These are phyloP conservation scores for Calonectria hawksworthii DNA, from an alignment of 2,329 filamentous ascomycete species.

Conservation along the genomic window DNA sequence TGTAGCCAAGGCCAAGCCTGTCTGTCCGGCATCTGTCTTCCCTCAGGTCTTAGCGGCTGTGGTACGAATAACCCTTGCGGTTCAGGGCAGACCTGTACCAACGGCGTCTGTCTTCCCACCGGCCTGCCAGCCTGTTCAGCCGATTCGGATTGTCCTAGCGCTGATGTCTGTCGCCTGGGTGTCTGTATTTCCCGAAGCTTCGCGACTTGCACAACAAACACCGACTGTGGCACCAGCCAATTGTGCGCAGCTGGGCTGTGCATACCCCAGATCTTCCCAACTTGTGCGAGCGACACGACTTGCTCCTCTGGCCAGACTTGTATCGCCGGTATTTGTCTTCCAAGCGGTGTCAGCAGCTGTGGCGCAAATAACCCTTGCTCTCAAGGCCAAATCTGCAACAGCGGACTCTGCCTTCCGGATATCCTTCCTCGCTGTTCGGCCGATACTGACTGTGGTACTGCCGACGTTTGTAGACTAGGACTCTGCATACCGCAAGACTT, in stretches of 20 bases:
- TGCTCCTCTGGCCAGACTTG: slow-evolving; percentile 9
- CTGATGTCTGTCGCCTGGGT: slow-evolving; percentile 7
- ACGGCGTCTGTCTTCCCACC: background rate
- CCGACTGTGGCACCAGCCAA: background rate
- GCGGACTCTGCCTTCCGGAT: slow-evolving; percentile 13
- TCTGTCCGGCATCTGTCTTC: slow-evolving; percentile 13
- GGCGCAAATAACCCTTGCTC: background rate
- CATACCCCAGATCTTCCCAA: background rate
- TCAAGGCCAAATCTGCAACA: background rate
- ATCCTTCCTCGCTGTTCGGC: background rate
- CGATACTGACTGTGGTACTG: background rate
- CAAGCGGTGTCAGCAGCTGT: background rate
- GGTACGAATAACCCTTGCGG: background rate
- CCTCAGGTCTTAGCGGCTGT: background rate
- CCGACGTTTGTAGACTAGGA: background rate
- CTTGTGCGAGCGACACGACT: background rate
- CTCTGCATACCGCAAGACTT: background rate
- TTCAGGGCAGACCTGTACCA: background rate
- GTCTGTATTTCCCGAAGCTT: slow-evolving; percentile 2
- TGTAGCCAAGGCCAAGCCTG: slow-evolving; percentile 4
- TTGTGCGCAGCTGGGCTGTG: slow-evolving; percentile 7
- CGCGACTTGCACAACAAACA: background rate
- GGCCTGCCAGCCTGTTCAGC: background rate
- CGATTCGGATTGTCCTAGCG: background rate
- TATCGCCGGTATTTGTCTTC: background rate